Evolutionary conservation across 148 eudicot species (phyloP), one percentile per base, ranked within the genome.

Genomic region (Fallopia convolvulus): DNA sequence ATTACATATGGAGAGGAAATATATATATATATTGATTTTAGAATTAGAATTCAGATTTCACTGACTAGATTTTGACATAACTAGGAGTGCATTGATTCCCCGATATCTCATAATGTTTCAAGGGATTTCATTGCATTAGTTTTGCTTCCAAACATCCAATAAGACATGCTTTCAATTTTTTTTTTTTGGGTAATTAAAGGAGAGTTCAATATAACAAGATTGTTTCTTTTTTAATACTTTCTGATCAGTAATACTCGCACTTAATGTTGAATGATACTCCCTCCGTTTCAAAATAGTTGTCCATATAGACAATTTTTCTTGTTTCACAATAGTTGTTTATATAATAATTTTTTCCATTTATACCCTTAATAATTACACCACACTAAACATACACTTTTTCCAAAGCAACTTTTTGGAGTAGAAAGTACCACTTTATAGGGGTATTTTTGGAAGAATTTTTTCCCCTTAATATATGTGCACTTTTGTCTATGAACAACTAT

Each of bases 231-330:
- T 8, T 0, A 26, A 26, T 26, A 33, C 14, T 68, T 39, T 68
- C n/a, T 68, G 72, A 17, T 68, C 21, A 36, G 20, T 36, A 33
- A 39, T 15, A 68, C 44, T 14, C 2, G 5, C 40, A n/a, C 36
- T 68, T 68, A 68, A 30, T 68, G 46, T 68, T 68, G 21, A 14
- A 66, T 32, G 13, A 68, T 68, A n/a, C n/a, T n/a, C n/a, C n/a
- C n/a, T n/a, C n/a, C n/a, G n/a, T n/a, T n/a, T n/a, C n/a, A n/a
- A n/a, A n/a, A n/a, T n/a, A n/a, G n/a, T n/a, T n/a, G n/a, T n/a
- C n/a, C n/a, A n/a, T n/a, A n/a, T n/a, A n/a, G n/a, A n/a, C n/a
- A n/a, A n/a, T n/a, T n/a, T n/a, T n/a, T n/a, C n/a, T n/a, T n/a
- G n/a, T n/a, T n/a, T n/a, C n/a, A n/a, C n/a, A n/a, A n/a, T n/a